phyloP scores from a whole-genome alignment of 2,329 filamentous ascomycete species.

The Aspergillus fumigatus region DNA sequence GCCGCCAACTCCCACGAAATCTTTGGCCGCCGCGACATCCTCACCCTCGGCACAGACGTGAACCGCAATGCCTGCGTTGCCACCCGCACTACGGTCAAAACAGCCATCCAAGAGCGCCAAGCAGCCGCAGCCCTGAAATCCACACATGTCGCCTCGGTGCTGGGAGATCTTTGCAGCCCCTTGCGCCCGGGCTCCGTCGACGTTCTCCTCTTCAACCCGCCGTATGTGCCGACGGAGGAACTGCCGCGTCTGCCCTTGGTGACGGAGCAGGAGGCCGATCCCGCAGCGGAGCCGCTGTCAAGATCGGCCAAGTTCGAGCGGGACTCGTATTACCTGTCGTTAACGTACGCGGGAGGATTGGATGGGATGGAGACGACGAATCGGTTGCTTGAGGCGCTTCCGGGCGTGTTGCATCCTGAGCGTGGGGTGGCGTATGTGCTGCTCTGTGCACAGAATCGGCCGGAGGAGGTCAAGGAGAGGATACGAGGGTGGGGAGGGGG shows the following conservation, averaged over 20 bases:
- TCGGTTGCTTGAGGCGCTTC: constrained; percentile 66
- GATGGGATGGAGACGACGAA: constrained; percentile 95
- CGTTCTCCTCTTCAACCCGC: constrained; percentile 91
- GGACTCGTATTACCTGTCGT: constrained; percentile 75
- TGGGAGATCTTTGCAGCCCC: constrained; percentile 64
- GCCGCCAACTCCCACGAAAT: constrained; percentile 68
- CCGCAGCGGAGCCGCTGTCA: constrained; percentile 24
- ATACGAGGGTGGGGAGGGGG: constrained; percentile 54
- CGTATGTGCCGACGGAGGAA: constrained; percentile 83
- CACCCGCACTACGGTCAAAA: constrained; percentile 62
- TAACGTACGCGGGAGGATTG: constrained; percentile 82
- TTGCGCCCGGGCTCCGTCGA: constrained; percentile 63
- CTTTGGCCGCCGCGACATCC: constrained; percentile 65
- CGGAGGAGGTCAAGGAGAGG: constrained; percentile 63
- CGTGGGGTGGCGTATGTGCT: constrained; percentile 83
- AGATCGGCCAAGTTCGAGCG: constrained; percentile 58
- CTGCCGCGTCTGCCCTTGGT: constrained; percentile 54
- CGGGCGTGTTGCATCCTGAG: constrained; percentile 54
- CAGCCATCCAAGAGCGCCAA: constrained; percentile 42
- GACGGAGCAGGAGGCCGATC: constrained; percentile 18
- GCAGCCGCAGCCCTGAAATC: constrained; percentile 24
- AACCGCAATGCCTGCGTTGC: constrained; percentile 79
- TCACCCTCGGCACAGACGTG: constrained; percentile 76
- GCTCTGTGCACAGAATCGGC: constrained; percentile 85
- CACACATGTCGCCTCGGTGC: constrained; percentile 62